These are phyloP conservation scores for Euphorbia tirucalli DNA, from an alignment of 345 rosid species.

Conservation along the genomic window DNA sequence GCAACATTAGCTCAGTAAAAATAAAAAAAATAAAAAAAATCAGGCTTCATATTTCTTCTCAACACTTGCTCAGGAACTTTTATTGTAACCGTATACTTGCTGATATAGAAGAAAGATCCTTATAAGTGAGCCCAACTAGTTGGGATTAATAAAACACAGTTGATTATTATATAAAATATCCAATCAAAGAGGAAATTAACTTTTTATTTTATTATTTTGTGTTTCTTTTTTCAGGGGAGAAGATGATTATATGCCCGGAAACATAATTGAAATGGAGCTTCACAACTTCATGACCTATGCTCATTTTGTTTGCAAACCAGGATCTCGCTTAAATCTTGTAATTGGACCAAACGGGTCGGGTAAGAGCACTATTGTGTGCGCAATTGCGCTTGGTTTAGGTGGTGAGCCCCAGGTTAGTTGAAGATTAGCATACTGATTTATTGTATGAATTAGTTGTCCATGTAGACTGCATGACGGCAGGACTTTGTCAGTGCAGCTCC, in stretches of 20 bases:
- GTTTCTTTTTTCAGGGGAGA: conserved; percentile 72
- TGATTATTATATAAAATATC: neutral
- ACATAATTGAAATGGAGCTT: conserved; percentile 80
- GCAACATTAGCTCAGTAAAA: no score
- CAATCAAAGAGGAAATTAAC: neutral
- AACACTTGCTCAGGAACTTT: no score
- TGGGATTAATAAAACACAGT: neutral
- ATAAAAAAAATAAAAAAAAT: no score
- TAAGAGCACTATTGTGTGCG: conserved; percentile 94
- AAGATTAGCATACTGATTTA: conserved; percentile 12
- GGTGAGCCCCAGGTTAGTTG: conserved; percentile 84
- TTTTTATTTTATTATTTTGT: neutral
- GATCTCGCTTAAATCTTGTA: conserved; percentile 80
- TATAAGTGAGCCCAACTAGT: neutral
- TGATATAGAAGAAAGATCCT: neutral
- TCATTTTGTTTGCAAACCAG: conserved; percentile 74
- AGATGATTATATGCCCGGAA: conserved; percentile 87
- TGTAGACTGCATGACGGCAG: neutral
- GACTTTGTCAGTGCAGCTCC: conserved; percentile 50
- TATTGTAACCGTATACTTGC: neutral
- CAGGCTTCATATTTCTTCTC: no score
- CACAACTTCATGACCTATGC: conserved; percentile 87
- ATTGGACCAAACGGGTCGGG: conserved; percentile 98
- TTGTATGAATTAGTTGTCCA: conserved; percentile 6
- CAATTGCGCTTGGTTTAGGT: conserved; percentile 90